Evolutionary conservation across 306 rosid species (phyloP).

Genomic region (Gleditsia sinensis): DNA sequence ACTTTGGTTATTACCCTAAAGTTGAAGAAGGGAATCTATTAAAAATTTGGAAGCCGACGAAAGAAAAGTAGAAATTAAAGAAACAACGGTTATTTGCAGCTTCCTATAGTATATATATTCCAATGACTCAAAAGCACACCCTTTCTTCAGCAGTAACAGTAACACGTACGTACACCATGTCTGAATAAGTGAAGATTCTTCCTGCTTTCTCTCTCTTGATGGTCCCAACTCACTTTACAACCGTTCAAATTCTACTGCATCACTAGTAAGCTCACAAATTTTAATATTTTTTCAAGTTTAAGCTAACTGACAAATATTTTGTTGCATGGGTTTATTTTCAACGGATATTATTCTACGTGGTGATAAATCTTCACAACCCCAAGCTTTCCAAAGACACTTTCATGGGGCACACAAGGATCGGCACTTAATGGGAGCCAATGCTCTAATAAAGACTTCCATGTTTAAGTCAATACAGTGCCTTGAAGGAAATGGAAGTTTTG

Average conservation of each 20-base stretch:
- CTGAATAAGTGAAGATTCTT: slow-evolving; percentile 32
- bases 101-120: background rate
- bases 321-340: too few relatives aligned
- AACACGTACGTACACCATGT: too few relatives aligned
- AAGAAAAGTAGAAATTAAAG: slow-evolving; percentile 11
- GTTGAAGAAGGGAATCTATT: slow-evolving; percentile 6
- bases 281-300: too few relatives aligned
- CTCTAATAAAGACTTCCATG: too few relatives aligned
- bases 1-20: background rate
- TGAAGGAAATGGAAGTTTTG: too few relatives aligned
- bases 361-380: too few relatives aligned
- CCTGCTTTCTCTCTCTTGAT: background rate
- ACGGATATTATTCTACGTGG: too few relatives aligned
- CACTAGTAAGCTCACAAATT: background rate
- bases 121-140: background rate
- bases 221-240: background rate
- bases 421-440: too few relatives aligned
- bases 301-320: too few relatives aligned
- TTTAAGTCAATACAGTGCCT: too few relatives aligned
- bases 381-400: too few relatives aligned
- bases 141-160: background rate
- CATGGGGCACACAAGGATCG: too few relatives aligned
- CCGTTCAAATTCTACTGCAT: background rate
- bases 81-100: background rate
- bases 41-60: background rate